These are phyloP conservation scores for Torulaspora delbrueckii DNA, from an alignment of 805 yeast genomes.

Conservation along the genomic window DNA sequence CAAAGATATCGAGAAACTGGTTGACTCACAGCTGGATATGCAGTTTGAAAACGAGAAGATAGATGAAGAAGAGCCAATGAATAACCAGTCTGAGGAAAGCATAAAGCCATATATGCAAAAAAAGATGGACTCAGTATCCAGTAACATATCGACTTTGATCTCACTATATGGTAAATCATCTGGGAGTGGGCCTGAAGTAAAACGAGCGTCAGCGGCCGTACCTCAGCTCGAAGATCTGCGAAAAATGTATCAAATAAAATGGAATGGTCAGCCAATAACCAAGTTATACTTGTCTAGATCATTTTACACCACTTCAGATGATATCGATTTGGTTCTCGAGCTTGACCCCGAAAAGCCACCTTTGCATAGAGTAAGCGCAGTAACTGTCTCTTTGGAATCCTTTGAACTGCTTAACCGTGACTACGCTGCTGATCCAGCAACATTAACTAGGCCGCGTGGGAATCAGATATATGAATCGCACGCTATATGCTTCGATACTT, in stretches of 20 bases:
- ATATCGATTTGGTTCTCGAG: conserved; percentile 38
- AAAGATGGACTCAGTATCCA: conserved; percentile 11
- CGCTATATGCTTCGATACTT: conserved; percentile 31
- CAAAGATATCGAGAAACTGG: conserved; percentile 30
- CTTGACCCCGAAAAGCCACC: conserved; percentile 28
- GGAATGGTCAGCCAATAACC: conserved; percentile 41
- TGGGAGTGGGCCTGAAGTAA: background rate
- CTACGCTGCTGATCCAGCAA: conserved; percentile 16
- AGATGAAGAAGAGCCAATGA: conserved; percentile 6
- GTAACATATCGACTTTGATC: conserved; percentile 18
- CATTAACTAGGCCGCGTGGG: conserved; percentile 17
- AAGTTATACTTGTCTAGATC: conserved; percentile 38
- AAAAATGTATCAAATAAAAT: conserved; percentile 39
- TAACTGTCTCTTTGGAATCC: conserved; percentile 34
- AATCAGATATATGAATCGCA: conserved; percentile 31
- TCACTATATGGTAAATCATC: conserved; percentile 1
- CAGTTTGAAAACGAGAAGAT: conserved; percentile 22
- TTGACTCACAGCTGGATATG: conserved; percentile 24
- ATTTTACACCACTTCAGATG: conserved; percentile 44
- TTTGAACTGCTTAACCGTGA: conserved; percentile 36
- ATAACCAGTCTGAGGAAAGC: conserved; percentile 5
- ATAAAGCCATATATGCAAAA: conserved; percentile 5
- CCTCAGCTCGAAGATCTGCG: conserved; percentile 31
- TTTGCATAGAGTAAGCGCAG: conserved; percentile 37
- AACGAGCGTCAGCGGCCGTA: conserved; percentile 10